Evolutionary conservation across 164 flowering plant genomes (phyloP).

Genomic region (Umbilicus rupestris): DNA sequence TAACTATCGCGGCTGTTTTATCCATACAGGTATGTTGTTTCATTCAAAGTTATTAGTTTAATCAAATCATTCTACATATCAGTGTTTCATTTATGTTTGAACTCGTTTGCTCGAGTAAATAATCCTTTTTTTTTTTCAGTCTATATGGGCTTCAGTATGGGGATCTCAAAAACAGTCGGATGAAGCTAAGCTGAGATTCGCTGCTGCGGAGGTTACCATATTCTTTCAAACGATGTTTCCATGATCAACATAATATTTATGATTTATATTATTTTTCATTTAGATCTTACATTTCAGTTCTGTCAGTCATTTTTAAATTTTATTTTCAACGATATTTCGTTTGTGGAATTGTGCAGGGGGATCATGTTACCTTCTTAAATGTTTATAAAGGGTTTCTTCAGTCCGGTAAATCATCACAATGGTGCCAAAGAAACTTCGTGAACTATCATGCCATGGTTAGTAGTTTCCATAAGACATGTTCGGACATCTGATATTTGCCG

Average conservation of each 20-base stretch:
- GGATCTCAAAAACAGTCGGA: constrained; percentile 81
- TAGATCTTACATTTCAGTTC: not conserved
- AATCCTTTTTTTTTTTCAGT: constrained; percentile 36
- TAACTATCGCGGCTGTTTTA: constrained; percentile 75
- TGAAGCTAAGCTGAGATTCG: constrained; percentile 87
- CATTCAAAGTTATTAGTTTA: not conserved
- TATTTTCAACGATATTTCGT: not conserved
- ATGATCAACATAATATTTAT: not conserved
- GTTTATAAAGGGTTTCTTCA: constrained; percentile 82
- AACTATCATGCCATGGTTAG: constrained; percentile 94
- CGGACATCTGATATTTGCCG: not conserved
- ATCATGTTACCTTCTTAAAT: constrained; percentile 88
- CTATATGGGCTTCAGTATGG: constrained; percentile 72
- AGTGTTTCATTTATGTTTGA: not conserved
- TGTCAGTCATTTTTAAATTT: not conserved
- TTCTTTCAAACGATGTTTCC: not conserved
- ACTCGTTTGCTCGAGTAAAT: not conserved
- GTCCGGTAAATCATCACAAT: constrained; percentile 84
- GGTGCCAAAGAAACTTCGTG: constrained; percentile 86
- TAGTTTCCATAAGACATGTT: not conserved
- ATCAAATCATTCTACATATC: not conserved
- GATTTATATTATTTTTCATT: not conserved
- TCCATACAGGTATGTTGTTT: constrained; percentile 36
- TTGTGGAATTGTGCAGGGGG: constrained; percentile 57
- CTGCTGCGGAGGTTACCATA: constrained; percentile 82